Evolutionary conservation across 164 flowering plant genomes (phyloP).

Genomic region (Buxus sempervirens): DNA sequence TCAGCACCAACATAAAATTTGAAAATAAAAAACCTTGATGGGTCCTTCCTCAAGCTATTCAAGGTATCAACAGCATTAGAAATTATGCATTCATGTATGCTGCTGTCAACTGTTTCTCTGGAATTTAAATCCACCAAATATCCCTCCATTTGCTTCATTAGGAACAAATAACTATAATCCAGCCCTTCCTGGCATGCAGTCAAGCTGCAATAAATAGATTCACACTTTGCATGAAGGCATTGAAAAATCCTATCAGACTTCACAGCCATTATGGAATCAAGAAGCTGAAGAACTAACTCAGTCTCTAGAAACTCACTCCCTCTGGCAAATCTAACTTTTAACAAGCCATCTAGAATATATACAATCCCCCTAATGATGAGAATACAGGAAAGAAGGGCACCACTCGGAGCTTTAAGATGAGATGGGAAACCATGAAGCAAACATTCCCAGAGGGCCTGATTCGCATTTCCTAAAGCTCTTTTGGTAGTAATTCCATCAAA

Average conservation of each 20-base stretch:
- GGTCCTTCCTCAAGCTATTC: slow-evolving; percentile 59
- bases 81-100: slow-evolving; percentile 51
- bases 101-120: slow-evolving; percentile 32
- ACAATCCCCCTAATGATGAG: slow-evolving; percentile 56
- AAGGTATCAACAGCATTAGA: slow-evolving; percentile 47
- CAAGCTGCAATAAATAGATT: slow-evolving; percentile 45
- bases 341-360: slow-evolving; percentile 41
- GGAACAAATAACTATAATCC: slow-evolving; percentile 45
- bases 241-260: slow-evolving; percentile 68
- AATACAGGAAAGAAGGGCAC: slow-evolving; percentile 62
- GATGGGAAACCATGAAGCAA: slow-evolving; percentile 87
- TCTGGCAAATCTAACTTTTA: slow-evolving; percentile 36
- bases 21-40: slow-evolving; percentile 43
- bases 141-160: slow-evolving; percentile 63
- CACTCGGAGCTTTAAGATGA: slow-evolving; percentile 48
- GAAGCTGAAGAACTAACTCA: slow-evolving; percentile 46
- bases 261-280: slow-evolving; percentile 59
- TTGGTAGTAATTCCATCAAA: slow-evolving; percentile 38
- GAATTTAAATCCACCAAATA: slow-evolving; percentile 43
- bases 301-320: slow-evolving; percentile 31
- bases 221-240: slow-evolving; percentile 60
- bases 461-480: slow-evolving; percentile 37
- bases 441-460: slow-evolving; percentile 45
- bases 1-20: slow-evolving; percentile 53
- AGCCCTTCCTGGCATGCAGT: slow-evolving; percentile 30